Conservation (phyloP, 768 basidiomycete genomes). For the Leucocoprinus birnbaumii region DNA sequence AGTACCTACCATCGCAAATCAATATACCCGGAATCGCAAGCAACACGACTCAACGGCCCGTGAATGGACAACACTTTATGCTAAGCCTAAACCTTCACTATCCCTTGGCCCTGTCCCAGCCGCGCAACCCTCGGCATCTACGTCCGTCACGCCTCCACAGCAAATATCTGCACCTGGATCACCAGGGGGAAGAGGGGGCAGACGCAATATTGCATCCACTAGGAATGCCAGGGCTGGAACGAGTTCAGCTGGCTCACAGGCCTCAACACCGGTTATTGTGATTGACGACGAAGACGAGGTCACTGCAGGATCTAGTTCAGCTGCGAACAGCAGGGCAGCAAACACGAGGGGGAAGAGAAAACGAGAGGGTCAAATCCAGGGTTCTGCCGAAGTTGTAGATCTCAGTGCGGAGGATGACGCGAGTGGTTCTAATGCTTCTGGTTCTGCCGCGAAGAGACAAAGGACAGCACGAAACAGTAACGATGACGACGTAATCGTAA, state of each 20-base stretch:
- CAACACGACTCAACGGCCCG: slow-evolving; percentile 77
- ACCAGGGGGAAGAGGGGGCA: slow-evolving; percentile 3
- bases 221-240: neutral
- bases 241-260: neutral
- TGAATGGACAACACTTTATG: slow-evolving; percentile 75
- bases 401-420: neutral
- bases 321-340: neutral
- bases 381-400: slow-evolving; percentile 1
- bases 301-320: neutral
- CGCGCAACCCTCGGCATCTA: slow-evolving; percentile 10
- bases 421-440: neutral
- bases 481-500: slow-evolving; percentile 5
- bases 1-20: slow-evolving; percentile 73
- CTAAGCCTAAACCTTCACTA: slow-evolving; percentile 40
- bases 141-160: neutral
- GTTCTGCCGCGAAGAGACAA: slow-evolving; percentile 6
- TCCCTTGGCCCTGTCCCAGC: slow-evolving; percentile 24
- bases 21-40: slow-evolving; percentile 62
- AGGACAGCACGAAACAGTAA: slow-evolving; percentile 5
- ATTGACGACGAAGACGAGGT: slow-evolving; percentile 6
- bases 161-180: neutral
- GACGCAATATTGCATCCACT: neutral
- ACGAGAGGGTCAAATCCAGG: neutral
- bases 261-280: slow-evolving; percentile 4
- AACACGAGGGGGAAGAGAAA: slow-evolving; percentile 15